Evolutionary conservation across 2,329 filamentous ascomycete genomes (phyloP).

Genomic region (Curvularia spicifera): DNA sequence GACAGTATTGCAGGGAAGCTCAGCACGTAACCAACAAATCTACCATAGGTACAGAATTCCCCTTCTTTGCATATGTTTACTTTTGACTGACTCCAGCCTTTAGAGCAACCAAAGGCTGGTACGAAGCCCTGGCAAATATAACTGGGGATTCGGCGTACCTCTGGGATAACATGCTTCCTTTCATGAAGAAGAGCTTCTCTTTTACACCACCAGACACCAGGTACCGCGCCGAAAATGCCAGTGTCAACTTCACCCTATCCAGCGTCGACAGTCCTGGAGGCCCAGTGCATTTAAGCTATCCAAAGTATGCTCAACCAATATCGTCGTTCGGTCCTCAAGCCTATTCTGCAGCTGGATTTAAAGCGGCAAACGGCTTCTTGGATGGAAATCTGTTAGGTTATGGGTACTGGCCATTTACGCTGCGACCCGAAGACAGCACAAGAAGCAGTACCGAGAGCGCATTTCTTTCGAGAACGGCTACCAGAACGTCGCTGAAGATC

Average conservation of each 20-base stretch:
- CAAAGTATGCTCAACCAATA: slow-evolving; percentile 18
- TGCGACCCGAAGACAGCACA: slow-evolving; percentile 13
- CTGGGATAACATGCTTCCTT: slow-evolving; percentile 33
- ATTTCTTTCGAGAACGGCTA: slow-evolving; percentile 9
- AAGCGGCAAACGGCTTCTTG: slow-evolving; percentile 10
- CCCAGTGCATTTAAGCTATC: slow-evolving; percentile 17
- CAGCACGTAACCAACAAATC: slow-evolving; percentile 34
- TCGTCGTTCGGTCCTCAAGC: slow-evolving; percentile 15
- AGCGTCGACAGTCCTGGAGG: slow-evolving; percentile 13
- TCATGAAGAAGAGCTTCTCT: slow-evolving; percentile 36
- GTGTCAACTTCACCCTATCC: slow-evolving; percentile 15
- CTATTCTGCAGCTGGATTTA: slow-evolving; percentile 13
- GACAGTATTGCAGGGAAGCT: slow-evolving; percentile 16
- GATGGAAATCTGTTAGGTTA: slow-evolving; percentile 13
- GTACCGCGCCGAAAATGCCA: slow-evolving; percentile 13
- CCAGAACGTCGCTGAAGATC: slow-evolving; percentile 14
- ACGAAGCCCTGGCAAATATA: slow-evolving; percentile 18
- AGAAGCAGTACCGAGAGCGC: slow-evolving; percentile 14
- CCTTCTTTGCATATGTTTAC: background rate
- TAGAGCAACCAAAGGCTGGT: slow-evolving; percentile 21
- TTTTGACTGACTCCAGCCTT: background rate
- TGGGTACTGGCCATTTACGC: slow-evolving; percentile 14
- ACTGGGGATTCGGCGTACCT: slow-evolving; percentile 36
- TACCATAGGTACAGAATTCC: slow-evolving; percentile 24
- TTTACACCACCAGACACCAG: slow-evolving; percentile 32